Conservation (phyloP, 495 filamentous ascomycete species). For the Talaromyces trachyspermus region DNA sequence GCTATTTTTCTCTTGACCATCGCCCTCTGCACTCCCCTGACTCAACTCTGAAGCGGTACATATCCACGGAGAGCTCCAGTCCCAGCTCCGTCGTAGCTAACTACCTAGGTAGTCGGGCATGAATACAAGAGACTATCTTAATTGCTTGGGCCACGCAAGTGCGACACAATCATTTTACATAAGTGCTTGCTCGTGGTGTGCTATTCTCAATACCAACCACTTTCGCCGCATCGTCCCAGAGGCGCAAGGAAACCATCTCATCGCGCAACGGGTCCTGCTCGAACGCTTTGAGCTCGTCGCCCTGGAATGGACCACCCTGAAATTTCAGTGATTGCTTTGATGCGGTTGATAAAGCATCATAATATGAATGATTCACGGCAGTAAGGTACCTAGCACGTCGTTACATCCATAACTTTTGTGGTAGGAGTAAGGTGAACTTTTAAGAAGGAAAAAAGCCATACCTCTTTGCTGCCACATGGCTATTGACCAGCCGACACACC, state of each 20-base stretch:
- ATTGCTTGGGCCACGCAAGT: no score
- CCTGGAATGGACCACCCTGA: slow-evolving; percentile 37
- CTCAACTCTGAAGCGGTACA: no score
- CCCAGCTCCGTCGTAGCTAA: no score
- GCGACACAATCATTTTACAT: slow-evolving; percentile 24
- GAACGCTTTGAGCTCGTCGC: slow-evolving; percentile 22
- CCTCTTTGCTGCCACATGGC: slow-evolving; percentile 40
- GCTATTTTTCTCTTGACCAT: no score
- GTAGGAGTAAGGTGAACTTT: no score
- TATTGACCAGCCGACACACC: slow-evolving; percentile 31
- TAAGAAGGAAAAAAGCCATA: slow-evolving; percentile 13
- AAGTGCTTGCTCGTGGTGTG: slow-evolving; percentile 21
- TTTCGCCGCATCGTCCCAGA: slow-evolving; percentile 40
- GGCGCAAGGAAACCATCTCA: slow-evolving; percentile 32
- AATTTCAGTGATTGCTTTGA: slow-evolving; percentile 33
- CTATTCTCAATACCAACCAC: slow-evolving; percentile 22
- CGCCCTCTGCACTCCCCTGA: no score
- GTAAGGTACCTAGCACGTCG: slow-evolving; percentile 33
- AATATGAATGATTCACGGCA: slow-evolving; percentile 29
- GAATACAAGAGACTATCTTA: no score
- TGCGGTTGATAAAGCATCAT: slow-evolving; percentile 28
- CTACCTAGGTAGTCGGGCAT: no score
- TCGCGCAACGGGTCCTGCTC: slow-evolving; percentile 25
- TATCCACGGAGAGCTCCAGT: no score
- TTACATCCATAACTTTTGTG: no score